Conservation (phyloP, 352 stramenopile genomes). For the Phytophthora fragariaefolia region DNA sequence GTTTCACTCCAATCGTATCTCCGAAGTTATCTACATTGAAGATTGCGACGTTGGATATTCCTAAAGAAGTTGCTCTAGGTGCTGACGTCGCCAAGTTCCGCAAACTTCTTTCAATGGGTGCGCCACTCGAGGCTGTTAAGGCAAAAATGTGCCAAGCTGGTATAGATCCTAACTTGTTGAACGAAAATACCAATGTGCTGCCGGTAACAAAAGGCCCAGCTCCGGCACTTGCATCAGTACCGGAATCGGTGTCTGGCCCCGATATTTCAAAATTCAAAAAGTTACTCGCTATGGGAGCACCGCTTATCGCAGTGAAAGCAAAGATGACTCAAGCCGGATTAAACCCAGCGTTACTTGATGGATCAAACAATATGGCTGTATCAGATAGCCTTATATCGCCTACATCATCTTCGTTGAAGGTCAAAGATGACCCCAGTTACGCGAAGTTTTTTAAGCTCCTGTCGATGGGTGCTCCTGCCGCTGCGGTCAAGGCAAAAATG, state of each 20-base stretch:
- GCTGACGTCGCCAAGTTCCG: conserved; percentile 84
- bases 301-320: conserved; percentile 59
- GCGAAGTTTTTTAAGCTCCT: conserved; percentile 76
- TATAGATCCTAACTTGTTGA: conserved; percentile 56
- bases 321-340: conserved; percentile 78
- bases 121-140: conserved; percentile 71
- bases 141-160: conserved; percentile 76
- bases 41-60: neutral
- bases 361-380: neutral
- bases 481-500: conserved; percentile 72
- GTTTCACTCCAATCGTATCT: conserved; percentile 37
- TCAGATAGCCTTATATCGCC: neutral
- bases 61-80: neutral
- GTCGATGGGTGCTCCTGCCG: conserved; percentile 61
- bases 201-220: conserved; percentile 47
- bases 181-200: conserved; percentile 33
- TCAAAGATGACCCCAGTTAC: conserved; percentile 67
- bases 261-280: conserved; percentile 71
- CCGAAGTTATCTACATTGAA: conserved; percentile 7
- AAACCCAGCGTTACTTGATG: conserved; percentile 58
- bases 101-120: conserved; percentile 89
- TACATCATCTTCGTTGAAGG: conserved; percentile 14
- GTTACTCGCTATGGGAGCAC: conserved; percentile 66
- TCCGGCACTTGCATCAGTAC: neutral
- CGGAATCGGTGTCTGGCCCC: conserved; percentile 2